These are phyloP conservation scores for Botrytis elliptica DNA, from an alignment of 2,329 filamentous ascomycete species.

Conservation along the genomic window DNA sequence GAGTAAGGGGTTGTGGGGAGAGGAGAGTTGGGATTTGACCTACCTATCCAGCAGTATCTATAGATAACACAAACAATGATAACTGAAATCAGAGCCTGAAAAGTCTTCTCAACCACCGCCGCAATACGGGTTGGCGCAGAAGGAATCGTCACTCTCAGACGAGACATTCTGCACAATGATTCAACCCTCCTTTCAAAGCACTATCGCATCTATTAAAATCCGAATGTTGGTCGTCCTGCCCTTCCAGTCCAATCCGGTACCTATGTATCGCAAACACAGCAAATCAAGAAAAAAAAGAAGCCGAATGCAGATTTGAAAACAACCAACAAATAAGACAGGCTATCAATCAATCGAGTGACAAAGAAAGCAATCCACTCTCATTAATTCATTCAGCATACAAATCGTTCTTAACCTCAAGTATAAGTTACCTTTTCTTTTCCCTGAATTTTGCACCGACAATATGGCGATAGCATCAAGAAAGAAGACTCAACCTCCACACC, in stretches of 20 bases:
- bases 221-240: not conserved
- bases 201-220: not conserved
- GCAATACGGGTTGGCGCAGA: slow-evolving; percentile 14
- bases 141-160: slow-evolving; percentile 18
- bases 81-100: slow-evolving; percentile 29
- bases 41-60: slow-evolving; percentile 38
- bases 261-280: not conserved
- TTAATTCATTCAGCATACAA: not conserved
- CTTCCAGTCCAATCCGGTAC: not conserved
- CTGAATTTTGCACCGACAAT: not conserved
- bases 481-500: slow-evolving; percentile 5
- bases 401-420: not conserved
- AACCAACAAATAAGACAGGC: not conserved
- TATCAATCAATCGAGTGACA: not conserved
- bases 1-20: not conserved
- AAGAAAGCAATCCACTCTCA: not conserved
- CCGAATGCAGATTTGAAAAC: not conserved
- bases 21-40: not conserved
- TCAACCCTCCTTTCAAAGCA: not conserved
- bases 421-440: not conserved
- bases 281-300: not conserved
- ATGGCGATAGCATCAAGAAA: not conserved
- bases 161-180: slow-evolving; percentile 14
- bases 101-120: slow-evolving; percentile 23
- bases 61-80: slow-evolving; percentile 33